Evolutionary conservation across 176 grass and related monocot species (phyloP).

Genomic region (Typha latifolia): DNA sequence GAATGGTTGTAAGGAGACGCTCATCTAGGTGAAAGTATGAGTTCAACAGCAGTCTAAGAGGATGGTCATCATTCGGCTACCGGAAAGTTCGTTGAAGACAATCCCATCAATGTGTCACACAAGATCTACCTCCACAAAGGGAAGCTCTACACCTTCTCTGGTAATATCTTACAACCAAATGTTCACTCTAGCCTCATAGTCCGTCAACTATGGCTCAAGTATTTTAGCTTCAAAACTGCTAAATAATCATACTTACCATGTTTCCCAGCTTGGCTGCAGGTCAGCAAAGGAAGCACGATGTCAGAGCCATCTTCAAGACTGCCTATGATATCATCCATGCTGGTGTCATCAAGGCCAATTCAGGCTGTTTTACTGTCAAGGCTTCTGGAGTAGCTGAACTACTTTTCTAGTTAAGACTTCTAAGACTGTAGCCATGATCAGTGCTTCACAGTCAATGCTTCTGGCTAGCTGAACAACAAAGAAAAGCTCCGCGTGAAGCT

Average conservation of each 20-base stretch:
- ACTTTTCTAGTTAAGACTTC: conserved; percentile 55
- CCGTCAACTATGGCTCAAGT: background rate
- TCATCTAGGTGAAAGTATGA: conserved; percentile 10
- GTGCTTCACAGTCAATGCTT: too few relatives aligned
- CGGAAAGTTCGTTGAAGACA: conserved; percentile 13
- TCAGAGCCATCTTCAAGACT: conserved; percentile 64
- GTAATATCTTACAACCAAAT: conserved; percentile 6
- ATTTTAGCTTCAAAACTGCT: background rate
- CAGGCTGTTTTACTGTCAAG: conserved; percentile 64
- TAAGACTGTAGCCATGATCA: background rate
- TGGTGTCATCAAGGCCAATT: conserved; percentile 40
- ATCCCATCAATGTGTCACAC: conserved; percentile 56
- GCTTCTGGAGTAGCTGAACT: conserved; percentile 45
- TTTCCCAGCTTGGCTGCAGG: conserved; percentile 63
- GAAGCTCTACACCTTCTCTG: conserved; percentile 70
- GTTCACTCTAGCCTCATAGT: background rate
- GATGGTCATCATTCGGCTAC: conserved; percentile 55
- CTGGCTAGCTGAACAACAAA: too few relatives aligned
- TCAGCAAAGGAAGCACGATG: conserved; percentile 39
- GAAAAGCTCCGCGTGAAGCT: too few relatives aligned
- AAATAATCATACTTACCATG: background rate
- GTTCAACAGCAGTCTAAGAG: conserved; percentile 39
- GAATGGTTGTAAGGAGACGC: conserved; percentile 74
- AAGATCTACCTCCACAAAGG: conserved; percentile 59
- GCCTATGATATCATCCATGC: conserved; percentile 34